phyloP scores from a whole-genome alignment of 2,329 filamentous ascomycete genomes.

The Didymella glomerata region DNA sequence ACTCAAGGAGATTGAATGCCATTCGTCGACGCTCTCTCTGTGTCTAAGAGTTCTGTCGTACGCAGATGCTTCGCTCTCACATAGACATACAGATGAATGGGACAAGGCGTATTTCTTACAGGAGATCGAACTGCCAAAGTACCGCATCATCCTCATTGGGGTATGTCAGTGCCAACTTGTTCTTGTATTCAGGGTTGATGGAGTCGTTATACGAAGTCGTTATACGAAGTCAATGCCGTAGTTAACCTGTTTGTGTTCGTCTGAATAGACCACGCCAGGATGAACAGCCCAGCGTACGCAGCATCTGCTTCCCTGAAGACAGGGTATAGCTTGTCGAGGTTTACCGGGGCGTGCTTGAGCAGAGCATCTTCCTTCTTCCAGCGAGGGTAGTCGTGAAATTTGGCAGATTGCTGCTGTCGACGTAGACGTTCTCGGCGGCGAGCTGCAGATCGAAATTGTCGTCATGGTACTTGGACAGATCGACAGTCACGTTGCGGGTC shows the following conservation, averaged over 20 bases:
- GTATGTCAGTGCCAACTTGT: slow-evolving; percentile 64
- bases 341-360: slow-evolving; percentile 60
- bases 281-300: slow-evolving; percentile 56
- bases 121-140: slow-evolving; percentile 60
- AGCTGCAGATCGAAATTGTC: slow-evolving; percentile 58
- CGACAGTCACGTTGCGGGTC: slow-evolving; percentile 63
- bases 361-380: slow-evolving; percentile 61
- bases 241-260: slow-evolving; percentile 48
- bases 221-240: slow-evolving; percentile 51
- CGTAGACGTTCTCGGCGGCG: slow-evolving; percentile 40
- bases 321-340: slow-evolving; percentile 56
- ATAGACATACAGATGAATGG: too few relatives aligned
- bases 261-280: slow-evolving; percentile 51
- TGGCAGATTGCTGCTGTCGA: slow-evolving; percentile 60
- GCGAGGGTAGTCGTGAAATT: slow-evolving; percentile 61
- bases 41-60: too few relatives aligned
- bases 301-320: slow-evolving; percentile 55
- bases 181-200: slow-evolving; percentile 61
- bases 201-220: slow-evolving; percentile 58
- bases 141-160: slow-evolving; percentile 68
- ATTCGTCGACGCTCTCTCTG: too few relatives aligned
- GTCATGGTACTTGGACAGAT: slow-evolving; percentile 66
- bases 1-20: too few relatives aligned
- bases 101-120: slow-evolving; percentile 46
- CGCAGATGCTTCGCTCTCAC: too few relatives aligned